phyloP scores from a whole-genome alignment of 768 basidiomycete genomes.

The Pleurotus salmoneostramineus region DNA sequence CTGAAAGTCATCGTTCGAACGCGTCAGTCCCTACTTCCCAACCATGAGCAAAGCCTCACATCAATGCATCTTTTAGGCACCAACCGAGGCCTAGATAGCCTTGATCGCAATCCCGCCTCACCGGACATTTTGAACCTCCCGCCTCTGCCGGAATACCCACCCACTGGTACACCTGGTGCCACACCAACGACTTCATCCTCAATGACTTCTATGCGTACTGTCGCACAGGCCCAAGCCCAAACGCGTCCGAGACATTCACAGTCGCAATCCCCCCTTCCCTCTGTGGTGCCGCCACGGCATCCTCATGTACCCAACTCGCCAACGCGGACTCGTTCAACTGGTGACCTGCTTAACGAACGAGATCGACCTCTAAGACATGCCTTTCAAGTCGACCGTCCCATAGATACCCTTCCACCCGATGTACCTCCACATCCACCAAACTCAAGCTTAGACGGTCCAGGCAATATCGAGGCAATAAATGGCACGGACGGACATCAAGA shows the following conservation, averaged over 20 bases:
- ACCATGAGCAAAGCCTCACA: slow-evolving; percentile 7
- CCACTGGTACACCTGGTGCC: slow-evolving; percentile 49
- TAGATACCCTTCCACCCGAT: neutral
- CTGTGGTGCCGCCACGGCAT: slow-evolving; percentile 30
- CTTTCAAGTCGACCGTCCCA: slow-evolving; percentile 16
- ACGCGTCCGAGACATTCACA: slow-evolving; percentile 10
- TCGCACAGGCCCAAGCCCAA: slow-evolving; percentile 25
- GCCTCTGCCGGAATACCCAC: slow-evolving; percentile 54
- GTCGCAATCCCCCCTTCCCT: slow-evolving; percentile 21
- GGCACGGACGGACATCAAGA: slow-evolving; percentile 19
- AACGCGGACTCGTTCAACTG: slow-evolving; percentile 51
- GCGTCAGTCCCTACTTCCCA: slow-evolving; percentile 23
- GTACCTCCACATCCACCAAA: slow-evolving; percentile 8
- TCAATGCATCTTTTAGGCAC: slow-evolving; percentile 19
- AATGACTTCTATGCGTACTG: slow-evolving; percentile 23
- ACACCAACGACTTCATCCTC: slow-evolving; percentile 28
- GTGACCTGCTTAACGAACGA: slow-evolving; percentile 38
- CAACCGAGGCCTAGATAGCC: slow-evolving; percentile 27
- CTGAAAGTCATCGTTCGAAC: slow-evolving; percentile 57
- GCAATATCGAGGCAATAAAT: slow-evolving; percentile 11
- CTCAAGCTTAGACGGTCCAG: slow-evolving; percentile 10
- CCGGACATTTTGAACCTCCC: slow-evolving; percentile 51
- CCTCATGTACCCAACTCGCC: slow-evolving; percentile 41
- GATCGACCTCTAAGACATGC: slow-evolving; percentile 30
- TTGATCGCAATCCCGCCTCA: slow-evolving; percentile 70